phyloP scores from a whole-genome alignment of 2,329 filamentous ascomycete genomes.

The Hortaea werneckii region DNA sequence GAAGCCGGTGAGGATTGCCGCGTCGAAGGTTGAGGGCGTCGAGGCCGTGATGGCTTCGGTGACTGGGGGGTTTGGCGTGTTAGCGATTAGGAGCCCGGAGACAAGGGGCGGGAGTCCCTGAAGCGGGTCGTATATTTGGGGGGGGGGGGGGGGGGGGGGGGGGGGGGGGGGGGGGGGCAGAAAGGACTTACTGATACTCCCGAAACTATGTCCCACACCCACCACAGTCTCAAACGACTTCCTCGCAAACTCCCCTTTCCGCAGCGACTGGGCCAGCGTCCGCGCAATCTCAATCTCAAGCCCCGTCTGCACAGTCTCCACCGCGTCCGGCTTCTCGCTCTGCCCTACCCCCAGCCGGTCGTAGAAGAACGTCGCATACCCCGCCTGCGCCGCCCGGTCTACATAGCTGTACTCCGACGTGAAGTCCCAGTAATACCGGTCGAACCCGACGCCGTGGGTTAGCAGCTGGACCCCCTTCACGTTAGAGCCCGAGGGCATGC shows the following conservation, averaged over 20 bases:
- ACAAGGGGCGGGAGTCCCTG: too few species aligned
- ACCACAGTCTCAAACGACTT: conserved; percentile 18
- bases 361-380: conserved; percentile 33
- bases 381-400: conserved; percentile 29
- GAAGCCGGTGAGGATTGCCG: conserved; percentile 30
- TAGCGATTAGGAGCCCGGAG: too few species aligned
- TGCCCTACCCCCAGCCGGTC: conserved; percentile 32
- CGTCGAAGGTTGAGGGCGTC: conserved; percentile 26
- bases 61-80: conserved; percentile 5
- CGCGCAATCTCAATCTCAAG: conserved; percentile 30
- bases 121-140: too few species aligned
- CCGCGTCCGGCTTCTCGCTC: conserved; percentile 30
- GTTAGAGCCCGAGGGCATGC: background rate
- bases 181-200: conserved; percentile 16
- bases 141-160: too few species aligned
- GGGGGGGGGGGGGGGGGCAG: too few species aligned
- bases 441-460: conserved; percentile 32
- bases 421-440: conserved; percentile 25
- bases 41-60: conserved; percentile 24
- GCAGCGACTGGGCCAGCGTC: conserved; percentile 22
- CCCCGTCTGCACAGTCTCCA: conserved; percentile 28
- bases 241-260: conserved; percentile 18
- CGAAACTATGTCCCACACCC: conserved; percentile 32
- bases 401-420: conserved; percentile 27
- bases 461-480: conserved; percentile 28